These are phyloP conservation scores for Colletotrichum ledebouriae DNA, from an alignment of 2,329 filamentous ascomycete species.

Conservation along the genomic window DNA sequence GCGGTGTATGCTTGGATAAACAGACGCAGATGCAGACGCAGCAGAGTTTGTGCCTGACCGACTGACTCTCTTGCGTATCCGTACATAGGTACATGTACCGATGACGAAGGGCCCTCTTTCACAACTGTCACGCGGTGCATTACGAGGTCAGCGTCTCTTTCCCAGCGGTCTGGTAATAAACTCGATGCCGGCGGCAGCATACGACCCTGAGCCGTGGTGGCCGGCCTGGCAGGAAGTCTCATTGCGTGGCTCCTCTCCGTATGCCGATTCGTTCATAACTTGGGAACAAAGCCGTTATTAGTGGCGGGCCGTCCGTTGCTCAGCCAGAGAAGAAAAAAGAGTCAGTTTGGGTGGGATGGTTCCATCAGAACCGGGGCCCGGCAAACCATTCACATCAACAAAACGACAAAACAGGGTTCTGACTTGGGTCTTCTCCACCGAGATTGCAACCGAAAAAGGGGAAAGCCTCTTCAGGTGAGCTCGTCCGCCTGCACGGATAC, in stretches of 20 bases:
- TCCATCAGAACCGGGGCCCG: not conserved
- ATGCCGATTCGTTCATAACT: conserved; percentile 28
- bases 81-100: not conserved
- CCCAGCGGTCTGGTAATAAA: conserved; percentile 26
- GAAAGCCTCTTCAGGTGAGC: conserved; percentile 36
- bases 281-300: not conserved
- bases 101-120: not conserved
- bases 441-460: conserved; percentile 35
- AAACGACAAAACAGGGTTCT: not conserved
- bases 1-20: not conserved
- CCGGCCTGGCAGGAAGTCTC: conserved; percentile 1
- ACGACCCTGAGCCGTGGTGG: not conserved
- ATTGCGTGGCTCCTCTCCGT: no score
- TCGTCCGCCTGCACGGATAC: conserved; percentile 12
- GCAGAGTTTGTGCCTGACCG: conserved; percentile 6
- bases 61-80: conserved; percentile 2
- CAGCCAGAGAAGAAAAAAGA: conserved; percentile 23
- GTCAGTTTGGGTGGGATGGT: no score
- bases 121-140: conserved; percentile 11
- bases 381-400: conserved; percentile 11
- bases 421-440: conserved; percentile 31
- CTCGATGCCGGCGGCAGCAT: conserved; percentile 7
- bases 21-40: not conserved
- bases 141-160: not conserved
- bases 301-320: conserved; percentile 34